phyloP scores from a whole-genome alignment of 306 rosid species.

The Cucurbita ficifolia region DNA sequence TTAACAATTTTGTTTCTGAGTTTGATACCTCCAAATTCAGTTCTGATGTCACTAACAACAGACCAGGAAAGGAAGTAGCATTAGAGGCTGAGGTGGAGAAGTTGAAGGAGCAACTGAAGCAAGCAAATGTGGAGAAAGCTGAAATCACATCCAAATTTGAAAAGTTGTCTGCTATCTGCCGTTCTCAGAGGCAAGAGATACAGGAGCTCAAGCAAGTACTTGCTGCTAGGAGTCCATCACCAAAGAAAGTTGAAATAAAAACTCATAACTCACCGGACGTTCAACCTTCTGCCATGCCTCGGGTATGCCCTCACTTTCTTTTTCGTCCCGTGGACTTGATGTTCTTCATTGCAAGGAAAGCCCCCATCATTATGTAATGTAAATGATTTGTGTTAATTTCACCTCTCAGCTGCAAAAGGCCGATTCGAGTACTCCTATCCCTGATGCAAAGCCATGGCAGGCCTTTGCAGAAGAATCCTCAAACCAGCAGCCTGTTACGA shows the following conservation, averaged over 20 bases:
- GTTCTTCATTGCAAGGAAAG: background rate
- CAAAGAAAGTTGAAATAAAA: constrained; percentile 36
- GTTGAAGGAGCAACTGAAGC: constrained; percentile 71
- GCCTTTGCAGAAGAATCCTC: constrained; percentile 56
- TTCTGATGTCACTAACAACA: constrained; percentile 28
- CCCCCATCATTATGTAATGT: background rate
- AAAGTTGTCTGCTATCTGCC: constrained; percentile 84
- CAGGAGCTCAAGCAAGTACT: constrained; percentile 86
- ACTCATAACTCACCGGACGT: constrained; percentile 27
- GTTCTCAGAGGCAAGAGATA: constrained; percentile 88
- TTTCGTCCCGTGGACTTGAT: background rate
- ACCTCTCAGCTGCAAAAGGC: constrained; percentile 10
- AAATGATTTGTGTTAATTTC: background rate
- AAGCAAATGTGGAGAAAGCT: constrained; percentile 46
- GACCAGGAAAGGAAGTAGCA: constrained; percentile 45
- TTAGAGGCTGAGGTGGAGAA: constrained; percentile 67
- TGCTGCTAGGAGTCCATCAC: constrained; percentile 57
- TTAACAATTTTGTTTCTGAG: constrained; percentile 71
- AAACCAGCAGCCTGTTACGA: constrained; percentile 24
- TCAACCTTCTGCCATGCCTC: constrained; percentile 29
- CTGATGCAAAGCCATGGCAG: constrained; percentile 63
- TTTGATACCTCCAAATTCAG: constrained; percentile 46
- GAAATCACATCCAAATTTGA: constrained; percentile 86
- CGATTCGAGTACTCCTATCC: constrained; percentile 32
- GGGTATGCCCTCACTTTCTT: constrained; percentile 13